Percentiles rank a stretch among this genome's conserved stretches.
These are phyloP conservation scores for Garcileccinum viscosum DNA, from an alignment of 1,284 basidiomycete species.

Conservation along the genomic window DNA sequence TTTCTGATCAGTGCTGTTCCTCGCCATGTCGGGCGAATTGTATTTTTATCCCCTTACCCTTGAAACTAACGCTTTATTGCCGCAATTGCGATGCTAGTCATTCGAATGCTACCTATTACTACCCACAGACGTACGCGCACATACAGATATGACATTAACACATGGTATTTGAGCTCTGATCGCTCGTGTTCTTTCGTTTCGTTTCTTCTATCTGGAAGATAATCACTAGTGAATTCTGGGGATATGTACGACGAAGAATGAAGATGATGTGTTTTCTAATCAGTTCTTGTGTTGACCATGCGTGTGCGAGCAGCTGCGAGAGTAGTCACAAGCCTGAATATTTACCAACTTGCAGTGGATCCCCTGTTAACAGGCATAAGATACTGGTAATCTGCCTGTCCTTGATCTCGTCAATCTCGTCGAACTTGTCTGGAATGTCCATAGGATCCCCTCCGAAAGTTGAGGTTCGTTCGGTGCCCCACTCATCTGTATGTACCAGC, in stretches of 20 bases:
- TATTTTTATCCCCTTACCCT: neutral
- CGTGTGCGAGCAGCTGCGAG: neutral
- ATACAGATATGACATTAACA: neutral
- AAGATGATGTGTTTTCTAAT: neutral
- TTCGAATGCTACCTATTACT: neutral
- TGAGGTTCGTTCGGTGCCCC: too few relatives aligned
- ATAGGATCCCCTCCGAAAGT: too few relatives aligned
- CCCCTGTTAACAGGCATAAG: too few relatives aligned
- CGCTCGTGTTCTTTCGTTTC: neutral
- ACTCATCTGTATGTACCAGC: too few relatives aligned
- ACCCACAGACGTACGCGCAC: neutral
- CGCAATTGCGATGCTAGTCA: neutral
- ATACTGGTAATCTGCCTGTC: too few relatives aligned
- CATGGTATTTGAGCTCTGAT: neutral
- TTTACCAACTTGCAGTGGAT: too few relatives aligned
- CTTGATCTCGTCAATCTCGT: too few relatives aligned
- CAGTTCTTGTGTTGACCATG: neutral
- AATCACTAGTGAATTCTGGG: neutral
- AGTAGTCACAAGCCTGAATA: too few relatives aligned
- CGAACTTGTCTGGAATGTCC: too few relatives aligned
- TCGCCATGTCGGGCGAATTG: neutral
- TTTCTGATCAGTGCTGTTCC: neutral
- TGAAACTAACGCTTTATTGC: neutral
- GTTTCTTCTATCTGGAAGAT: neutral
- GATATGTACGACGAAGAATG: neutral